Evolutionary conservation across 345 rosid species (phyloP), one percentile per base, ranked within the genome.

Genomic region (Zanthoxylum bungeanum): DNA sequence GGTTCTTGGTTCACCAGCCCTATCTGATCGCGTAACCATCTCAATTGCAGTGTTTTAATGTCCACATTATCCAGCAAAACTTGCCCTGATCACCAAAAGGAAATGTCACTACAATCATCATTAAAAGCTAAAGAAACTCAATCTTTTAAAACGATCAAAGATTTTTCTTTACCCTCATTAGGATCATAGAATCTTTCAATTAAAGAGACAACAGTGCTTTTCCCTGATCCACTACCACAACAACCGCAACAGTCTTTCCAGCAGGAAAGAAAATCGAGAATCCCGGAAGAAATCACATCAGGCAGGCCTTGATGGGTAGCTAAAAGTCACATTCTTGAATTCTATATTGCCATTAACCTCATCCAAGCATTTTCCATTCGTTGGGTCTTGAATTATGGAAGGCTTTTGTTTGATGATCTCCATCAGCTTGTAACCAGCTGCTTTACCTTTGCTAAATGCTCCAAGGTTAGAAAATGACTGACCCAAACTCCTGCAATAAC

Each of bases 291-390:
- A 59, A 89, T 73, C 76, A 95, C 98, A 74, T 95, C 99, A 2
- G 99, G 98, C 99, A 2, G 99, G 98, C 76, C 99, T 84, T 40
- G 99, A 95, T 34, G 99, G 99, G 71, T 95, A 95, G 82, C 99
- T 93, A 75, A 95, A 95, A 1, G 92, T 91, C 9, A 93, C 98
- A 80, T 86, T 84, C 85, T 91, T 91, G 74, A 95, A 87, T 80
- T 95, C 99, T 24, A 95, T 93, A 73, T 93, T 86, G 19, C 99
- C 99, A 51, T 81, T 89, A 71, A 93, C 86, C 76, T 93, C 93
- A 1, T 84, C 67, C 85, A 95, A 82, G 81, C 89, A 83, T 71
- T 85, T 86, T 30, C 97, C 98, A 36, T 87, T 92, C 3, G 75
- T 67, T 2, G 80, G 76, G 68, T 95, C 99, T 75, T 93, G 94